phyloP scores from a whole-genome alignment of 2,329 filamentous ascomycete genomes.

The Aspergillus novofumigatus region DNA sequence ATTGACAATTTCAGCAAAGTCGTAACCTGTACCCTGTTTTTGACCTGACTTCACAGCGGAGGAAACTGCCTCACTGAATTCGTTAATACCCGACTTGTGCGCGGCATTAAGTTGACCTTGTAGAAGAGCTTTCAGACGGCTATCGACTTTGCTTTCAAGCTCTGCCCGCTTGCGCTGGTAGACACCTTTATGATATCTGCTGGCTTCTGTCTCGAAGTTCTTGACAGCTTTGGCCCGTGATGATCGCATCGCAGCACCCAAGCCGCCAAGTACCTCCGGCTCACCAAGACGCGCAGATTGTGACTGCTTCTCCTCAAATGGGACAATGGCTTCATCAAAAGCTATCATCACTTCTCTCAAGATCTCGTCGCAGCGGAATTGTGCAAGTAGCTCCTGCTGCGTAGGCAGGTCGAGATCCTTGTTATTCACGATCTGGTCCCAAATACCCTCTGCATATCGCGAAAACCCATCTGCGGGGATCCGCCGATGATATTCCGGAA shows the following conservation, averaged over 20 bases:
- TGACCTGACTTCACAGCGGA: conserved; percentile 84
- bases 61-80: conserved; percentile 86
- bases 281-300: conserved; percentile 70
- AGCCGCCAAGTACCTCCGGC: conserved; percentile 65
- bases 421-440: conserved; percentile 98
- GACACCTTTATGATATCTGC: conserved; percentile 94
- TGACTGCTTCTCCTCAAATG: conserved; percentile 81
- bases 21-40: conserved; percentile 84
- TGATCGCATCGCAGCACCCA: conserved; percentile 68
- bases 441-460: conserved; percentile 86
- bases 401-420: conserved; percentile 96
- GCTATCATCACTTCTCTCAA: conserved; percentile 76
- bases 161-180: conserved; percentile 82
- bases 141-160: conserved; percentile 79
- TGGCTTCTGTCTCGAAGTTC: conserved; percentile 85
- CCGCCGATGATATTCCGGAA: conserved; percentile 90
- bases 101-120: conserved; percentile 81
- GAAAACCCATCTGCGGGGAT: conserved; percentile 98
- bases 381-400: conserved; percentile 91
- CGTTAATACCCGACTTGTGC: conserved; percentile 79
- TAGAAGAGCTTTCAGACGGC: conserved; percentile 82
- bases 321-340: conserved; percentile 77
- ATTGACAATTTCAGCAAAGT: conserved; percentile 91
- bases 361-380: conserved; percentile 98
- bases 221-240: conserved; percentile 71